phyloP scores from a whole-genome alignment of 148 eudicot genomes.

The Hydrangea macrophylla region DNA sequence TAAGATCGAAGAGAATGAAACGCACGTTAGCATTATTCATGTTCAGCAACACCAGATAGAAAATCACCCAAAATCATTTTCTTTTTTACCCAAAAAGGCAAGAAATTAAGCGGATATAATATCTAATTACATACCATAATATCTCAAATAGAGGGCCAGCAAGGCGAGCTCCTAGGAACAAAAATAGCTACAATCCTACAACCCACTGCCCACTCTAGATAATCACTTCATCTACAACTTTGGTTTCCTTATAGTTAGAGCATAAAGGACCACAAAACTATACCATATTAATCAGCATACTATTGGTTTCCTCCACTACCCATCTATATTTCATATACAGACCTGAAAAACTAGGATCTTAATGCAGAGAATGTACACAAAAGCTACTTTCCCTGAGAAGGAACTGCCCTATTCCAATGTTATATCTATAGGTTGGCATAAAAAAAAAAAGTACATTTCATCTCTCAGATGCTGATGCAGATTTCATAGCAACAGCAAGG shows the following conservation, averaged over 20 bases:
- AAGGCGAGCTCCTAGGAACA: neutral
- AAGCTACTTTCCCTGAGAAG: too few relatives aligned
- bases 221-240: neutral
- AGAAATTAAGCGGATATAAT: neutral
- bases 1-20: too few relatives aligned
- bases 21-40: neutral
- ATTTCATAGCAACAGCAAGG: neutral
- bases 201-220: conserved; percentile 5
- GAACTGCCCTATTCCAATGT: too few relatives aligned
- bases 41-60: neutral
- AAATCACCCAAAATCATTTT: neutral
- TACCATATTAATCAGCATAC: neutral
- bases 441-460: neutral
- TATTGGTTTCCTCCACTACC: neutral
- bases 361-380: neutral
- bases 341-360: conserved; percentile 8
- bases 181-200: conserved; percentile 12
- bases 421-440: neutral
- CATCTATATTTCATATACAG: conserved; percentile 16
- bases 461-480: neutral
- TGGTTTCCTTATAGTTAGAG: neutral
- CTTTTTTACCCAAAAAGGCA: neutral
- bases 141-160: neutral
- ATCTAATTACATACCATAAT: neutral
- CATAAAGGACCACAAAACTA: neutral